phyloP scores from a whole-genome alignment of 2,329 filamentous ascomycete genomes.

The Calonectria leucothoes region DNA sequence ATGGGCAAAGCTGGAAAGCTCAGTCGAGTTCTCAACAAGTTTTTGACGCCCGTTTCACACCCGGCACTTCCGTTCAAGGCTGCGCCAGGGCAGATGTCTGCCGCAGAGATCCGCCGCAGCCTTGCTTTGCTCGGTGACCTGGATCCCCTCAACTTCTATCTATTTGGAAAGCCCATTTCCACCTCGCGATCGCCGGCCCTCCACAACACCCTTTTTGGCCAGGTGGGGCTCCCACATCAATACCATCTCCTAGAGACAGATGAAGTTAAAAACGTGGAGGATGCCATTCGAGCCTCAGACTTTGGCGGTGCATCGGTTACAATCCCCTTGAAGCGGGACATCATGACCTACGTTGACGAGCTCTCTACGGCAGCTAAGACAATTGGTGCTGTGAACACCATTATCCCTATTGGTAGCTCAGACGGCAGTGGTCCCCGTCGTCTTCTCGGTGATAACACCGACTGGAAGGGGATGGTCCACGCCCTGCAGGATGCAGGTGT shows the following conservation, averaged over 20 bases:
- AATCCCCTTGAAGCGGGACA: constrained; percentile 92
- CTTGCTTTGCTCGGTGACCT: constrained; percentile 85
- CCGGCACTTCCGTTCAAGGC: constrained; percentile 91
- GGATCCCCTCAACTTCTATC: constrained; percentile 79
- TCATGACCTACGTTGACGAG: constrained; percentile 84
- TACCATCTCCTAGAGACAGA: constrained; percentile 84
- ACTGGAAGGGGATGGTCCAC: constrained; percentile 92
- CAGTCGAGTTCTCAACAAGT: constrained; percentile 88
- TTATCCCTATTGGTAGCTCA: constrained; percentile 69
- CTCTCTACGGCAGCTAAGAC: constrained; percentile 81
- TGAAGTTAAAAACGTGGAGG: constrained; percentile 67
- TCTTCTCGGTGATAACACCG: constrained; percentile 91
- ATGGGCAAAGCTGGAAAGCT: constrained; percentile 92
- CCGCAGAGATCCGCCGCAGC: constrained; percentile 85
- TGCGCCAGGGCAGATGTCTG: constrained; percentile 92
- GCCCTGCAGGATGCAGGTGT: constrained; percentile 79
- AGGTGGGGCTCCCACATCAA: constrained; percentile 84
- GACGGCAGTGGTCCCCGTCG: constrained; percentile 57
- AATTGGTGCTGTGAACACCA: constrained; percentile 96
- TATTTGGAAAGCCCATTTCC: constrained; percentile 88
- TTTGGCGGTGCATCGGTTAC: constrained; percentile 97
- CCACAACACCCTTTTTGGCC: constrained; percentile 86
- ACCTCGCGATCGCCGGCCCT: constrained; percentile 88
- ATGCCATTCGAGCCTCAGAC: constrained; percentile 74
- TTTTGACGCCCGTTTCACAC: constrained; percentile 95